phyloP scores from a whole-genome alignment of 2,329 filamentous ascomycete genomes.

The Verticillium alfalfae region DNA sequence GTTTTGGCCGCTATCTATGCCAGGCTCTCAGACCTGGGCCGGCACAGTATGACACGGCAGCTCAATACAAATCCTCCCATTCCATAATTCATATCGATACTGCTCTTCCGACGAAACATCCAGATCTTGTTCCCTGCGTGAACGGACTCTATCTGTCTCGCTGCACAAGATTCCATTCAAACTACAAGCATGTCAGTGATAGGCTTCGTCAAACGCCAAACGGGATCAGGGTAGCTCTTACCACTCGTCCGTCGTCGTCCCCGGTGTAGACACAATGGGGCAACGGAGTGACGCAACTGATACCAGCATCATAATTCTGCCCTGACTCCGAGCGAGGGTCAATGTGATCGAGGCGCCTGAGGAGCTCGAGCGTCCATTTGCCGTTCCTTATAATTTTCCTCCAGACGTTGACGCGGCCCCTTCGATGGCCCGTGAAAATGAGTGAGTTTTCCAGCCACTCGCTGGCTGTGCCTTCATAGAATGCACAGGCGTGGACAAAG shows the following conservation, averaged over 20 bases:
- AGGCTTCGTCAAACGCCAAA: background rate
- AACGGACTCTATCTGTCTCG: constrained; percentile 45
- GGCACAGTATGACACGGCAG: background rate
- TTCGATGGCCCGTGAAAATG: constrained; percentile 81
- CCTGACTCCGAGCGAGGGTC: constrained; percentile 60
- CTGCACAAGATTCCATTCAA: constrained; percentile 58
- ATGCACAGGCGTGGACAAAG: constrained; percentile 74
- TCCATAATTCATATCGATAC: background rate
- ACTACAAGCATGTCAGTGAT: constrained; percentile 29
- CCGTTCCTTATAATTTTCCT: constrained; percentile 52
- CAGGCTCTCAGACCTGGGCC: background rate
- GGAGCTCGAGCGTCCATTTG: constrained; percentile 69
- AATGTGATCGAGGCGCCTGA: constrained; percentile 77
- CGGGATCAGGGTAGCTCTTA: constrained; percentile 28
- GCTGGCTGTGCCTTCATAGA: constrained; percentile 85
- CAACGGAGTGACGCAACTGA: constrained; percentile 83
- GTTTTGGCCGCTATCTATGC: too few species aligned
- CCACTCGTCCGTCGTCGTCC: constrained; percentile 87
- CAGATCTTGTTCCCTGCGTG: background rate
- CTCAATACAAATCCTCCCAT: background rate
- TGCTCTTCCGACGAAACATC: background rate
- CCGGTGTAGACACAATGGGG: constrained; percentile 84
- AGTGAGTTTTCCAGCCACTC: constrained; percentile 88
- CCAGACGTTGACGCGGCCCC: constrained; percentile 80
- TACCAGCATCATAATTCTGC: constrained; percentile 58